phyloP scores from a whole-genome alignment of 2,329 filamentous ascomycete genomes.

The Plectosphaerella cucumerina region DNA sequence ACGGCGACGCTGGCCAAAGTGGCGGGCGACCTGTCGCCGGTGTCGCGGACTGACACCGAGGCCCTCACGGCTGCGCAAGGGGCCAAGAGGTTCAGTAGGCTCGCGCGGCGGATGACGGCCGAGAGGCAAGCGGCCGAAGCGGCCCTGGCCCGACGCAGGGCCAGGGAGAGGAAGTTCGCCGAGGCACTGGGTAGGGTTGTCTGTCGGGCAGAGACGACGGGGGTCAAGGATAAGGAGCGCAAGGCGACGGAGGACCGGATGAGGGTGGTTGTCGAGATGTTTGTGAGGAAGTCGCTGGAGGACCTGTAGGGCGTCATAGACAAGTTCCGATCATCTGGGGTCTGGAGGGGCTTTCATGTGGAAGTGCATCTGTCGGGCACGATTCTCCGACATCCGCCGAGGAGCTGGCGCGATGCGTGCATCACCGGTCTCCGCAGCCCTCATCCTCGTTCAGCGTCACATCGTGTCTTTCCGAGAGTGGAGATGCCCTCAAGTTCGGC shows the following conservation, averaged over 20 bases:
- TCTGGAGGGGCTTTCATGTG: no score
- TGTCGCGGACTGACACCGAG: conserved; percentile 32
- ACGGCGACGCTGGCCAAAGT: conserved; percentile 66
- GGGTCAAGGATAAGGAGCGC: conserved; percentile 46
- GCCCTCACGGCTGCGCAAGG: conserved; percentile 19
- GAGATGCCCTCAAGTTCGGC: no score
- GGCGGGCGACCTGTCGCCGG: conserved; percentile 41
- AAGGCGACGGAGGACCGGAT: conserved; percentile 60
- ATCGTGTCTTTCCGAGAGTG: no score
- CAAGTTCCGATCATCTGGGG: no score
- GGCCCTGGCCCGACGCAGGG: conserved; percentile 44
- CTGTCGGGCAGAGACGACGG: conserved; percentile 42
- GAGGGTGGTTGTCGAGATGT: conserved; percentile 65
- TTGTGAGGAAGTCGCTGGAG: conserved; percentile 32
- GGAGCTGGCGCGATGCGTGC: no score
- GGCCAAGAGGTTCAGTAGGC: conserved; percentile 4
- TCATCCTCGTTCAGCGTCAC: no score
- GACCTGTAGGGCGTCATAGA: not conserved
- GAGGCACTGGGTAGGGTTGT: conserved; percentile 61
- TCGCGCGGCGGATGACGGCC: conserved; percentile 19
- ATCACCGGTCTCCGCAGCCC: no score
- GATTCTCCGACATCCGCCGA: no score
- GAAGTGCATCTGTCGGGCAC: no score
- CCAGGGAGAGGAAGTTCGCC: conserved; percentile 58
- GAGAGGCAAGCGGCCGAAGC: conserved; percentile 18